Conservation (phyloP, 139 green algal genomes). For the Chlorella sp. region DNA sequence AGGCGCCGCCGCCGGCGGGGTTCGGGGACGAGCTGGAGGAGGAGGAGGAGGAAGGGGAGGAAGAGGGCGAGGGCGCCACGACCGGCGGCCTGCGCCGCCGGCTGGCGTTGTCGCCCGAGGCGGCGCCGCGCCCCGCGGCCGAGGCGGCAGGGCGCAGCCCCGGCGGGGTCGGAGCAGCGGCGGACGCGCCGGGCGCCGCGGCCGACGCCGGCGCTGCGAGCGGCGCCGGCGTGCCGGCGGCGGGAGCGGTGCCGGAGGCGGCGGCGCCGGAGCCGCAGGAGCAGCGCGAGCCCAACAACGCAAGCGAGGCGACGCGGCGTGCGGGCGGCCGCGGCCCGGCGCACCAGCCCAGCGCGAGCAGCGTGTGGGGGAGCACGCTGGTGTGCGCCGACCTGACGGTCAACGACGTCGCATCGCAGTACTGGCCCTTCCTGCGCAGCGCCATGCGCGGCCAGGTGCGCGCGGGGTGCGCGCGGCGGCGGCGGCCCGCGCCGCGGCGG, state of each 20-base stretch:
- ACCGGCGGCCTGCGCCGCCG: no score
- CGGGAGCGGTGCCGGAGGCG: no score
- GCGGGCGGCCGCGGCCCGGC: not conserved
- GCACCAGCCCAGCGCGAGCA: slow-evolving; percentile 23
- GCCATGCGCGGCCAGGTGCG: slow-evolving; percentile 19
- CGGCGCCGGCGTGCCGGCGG: no score
- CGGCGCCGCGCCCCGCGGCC: not conserved
- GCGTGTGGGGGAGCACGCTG: slow-evolving; percentile 38
- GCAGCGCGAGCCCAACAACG: no score
- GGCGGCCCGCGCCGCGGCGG: not conserved
- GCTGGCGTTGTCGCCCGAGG: no score
- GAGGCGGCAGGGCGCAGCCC: no score
- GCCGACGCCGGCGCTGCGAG: no score
- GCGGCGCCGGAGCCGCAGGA: no score
- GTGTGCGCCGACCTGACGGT: slow-evolving; percentile 42
- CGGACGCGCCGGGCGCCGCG: no score
- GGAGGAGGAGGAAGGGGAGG: not conserved
- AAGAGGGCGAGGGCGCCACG: no score
- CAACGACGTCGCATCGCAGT: slow-evolving; percentile 38
- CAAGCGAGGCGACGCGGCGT: slow-evolving; percentile 2
- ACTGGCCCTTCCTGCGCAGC: slow-evolving; percentile 31
- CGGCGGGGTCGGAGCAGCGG: no score
- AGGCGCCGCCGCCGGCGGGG: not conserved
- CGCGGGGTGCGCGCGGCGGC: not conserved
- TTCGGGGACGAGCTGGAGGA: not conserved